These are phyloP conservation scores for Citeromyces matritensis DNA, from an alignment of 805 yeast genomes.

Conservation along the genomic window DNA sequence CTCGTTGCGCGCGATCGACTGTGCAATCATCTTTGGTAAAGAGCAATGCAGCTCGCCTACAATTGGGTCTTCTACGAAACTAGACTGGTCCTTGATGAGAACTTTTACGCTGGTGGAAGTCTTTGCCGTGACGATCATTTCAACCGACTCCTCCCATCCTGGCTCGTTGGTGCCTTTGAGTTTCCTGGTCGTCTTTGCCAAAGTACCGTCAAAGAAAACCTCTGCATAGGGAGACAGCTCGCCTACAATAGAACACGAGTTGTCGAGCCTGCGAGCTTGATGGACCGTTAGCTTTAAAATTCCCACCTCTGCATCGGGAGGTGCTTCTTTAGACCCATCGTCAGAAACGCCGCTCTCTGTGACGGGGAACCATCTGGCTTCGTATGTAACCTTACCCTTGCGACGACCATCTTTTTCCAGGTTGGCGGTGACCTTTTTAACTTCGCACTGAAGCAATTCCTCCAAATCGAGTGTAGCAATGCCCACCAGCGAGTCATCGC, in stretches of 20 bases:
- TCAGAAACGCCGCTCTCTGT: slow-evolving; percentile 25
- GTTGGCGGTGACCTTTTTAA: slow-evolving; percentile 24
- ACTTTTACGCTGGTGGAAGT: slow-evolving; percentile 37
- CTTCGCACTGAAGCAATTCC: slow-evolving; percentile 42
- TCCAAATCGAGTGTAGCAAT: slow-evolving; percentile 36
- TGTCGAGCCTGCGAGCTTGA: slow-evolving; percentile 43
- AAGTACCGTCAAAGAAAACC: slow-evolving; percentile 38
- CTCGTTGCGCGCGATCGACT: slow-evolving; percentile 31
- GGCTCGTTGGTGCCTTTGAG: slow-evolving; percentile 62
- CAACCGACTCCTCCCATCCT: slow-evolving; percentile 49
- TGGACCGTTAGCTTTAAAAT: slow-evolving; percentile 50
- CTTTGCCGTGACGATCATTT: slow-evolving; percentile 47
- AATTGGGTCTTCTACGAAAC: slow-evolving; percentile 24
- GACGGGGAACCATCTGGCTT: slow-evolving; percentile 34
- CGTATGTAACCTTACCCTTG: slow-evolving; percentile 47
- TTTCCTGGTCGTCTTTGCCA: slow-evolving; percentile 41
- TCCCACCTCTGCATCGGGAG: slow-evolving; percentile 57
- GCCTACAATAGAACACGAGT: slow-evolving; percentile 31
- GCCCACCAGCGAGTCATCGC: slow-evolving; percentile 37
- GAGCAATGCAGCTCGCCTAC: slow-evolving; percentile 39
- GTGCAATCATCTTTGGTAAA: slow-evolving; percentile 39
- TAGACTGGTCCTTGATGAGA: slow-evolving; percentile 46
- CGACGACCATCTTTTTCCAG: slow-evolving; percentile 32
- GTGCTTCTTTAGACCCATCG: slow-evolving; percentile 31
- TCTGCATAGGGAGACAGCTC: slow-evolving; percentile 56